These are phyloP conservation scores for Skeletonema menzelii DNA, from an alignment of 108 stramenopile genomes.

Conservation along the genomic window DNA sequence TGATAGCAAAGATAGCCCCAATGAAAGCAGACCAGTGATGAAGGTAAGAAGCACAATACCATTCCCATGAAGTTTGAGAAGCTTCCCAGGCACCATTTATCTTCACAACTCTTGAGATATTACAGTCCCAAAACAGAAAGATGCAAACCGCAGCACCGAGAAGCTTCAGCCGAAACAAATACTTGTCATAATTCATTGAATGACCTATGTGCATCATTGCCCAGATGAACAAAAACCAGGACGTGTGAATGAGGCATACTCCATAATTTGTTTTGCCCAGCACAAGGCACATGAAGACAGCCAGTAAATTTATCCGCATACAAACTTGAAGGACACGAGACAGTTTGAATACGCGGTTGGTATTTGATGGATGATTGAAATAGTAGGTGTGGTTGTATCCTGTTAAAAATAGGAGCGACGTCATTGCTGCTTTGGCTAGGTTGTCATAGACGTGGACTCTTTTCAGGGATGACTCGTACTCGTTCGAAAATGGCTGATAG, in stretches of 20 bases:
- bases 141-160: slow-evolving; percentile 33
- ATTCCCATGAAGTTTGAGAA: slow-evolving; percentile 61
- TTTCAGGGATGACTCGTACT: neutral
- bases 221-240: slow-evolving; percentile 78
- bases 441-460: slow-evolving; percentile 73
- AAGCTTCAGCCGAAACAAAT: slow-evolving; percentile 70
- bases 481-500: slow-evolving; percentile 49
- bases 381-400: slow-evolving; percentile 84
- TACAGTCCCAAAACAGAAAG: slow-evolving; percentile 66
- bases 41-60: slow-evolving; percentile 70
- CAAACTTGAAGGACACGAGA: slow-evolving; percentile 78
- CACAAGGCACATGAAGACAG: slow-evolving; percentile 59
- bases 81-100: neutral
- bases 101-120: slow-evolving; percentile 43
- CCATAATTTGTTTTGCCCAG: slow-evolving; percentile 76
- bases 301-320: slow-evolving; percentile 82
- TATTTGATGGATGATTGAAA: slow-evolving; percentile 34
- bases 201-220: slow-evolving; percentile 47
- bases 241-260: slow-evolving; percentile 82
- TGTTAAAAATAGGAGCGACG: slow-evolving; percentile 85
- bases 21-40: slow-evolving; percentile 81
- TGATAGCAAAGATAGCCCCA: slow-evolving; percentile 82
- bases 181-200: slow-evolving; percentile 62
- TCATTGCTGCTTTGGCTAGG: slow-evolving; percentile 71
- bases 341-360: slow-evolving; percentile 42